Base-by-base conservation (phyloP, 176 grass and related monocot genomes). In the Cenchrus fungigraminus region DNA sequence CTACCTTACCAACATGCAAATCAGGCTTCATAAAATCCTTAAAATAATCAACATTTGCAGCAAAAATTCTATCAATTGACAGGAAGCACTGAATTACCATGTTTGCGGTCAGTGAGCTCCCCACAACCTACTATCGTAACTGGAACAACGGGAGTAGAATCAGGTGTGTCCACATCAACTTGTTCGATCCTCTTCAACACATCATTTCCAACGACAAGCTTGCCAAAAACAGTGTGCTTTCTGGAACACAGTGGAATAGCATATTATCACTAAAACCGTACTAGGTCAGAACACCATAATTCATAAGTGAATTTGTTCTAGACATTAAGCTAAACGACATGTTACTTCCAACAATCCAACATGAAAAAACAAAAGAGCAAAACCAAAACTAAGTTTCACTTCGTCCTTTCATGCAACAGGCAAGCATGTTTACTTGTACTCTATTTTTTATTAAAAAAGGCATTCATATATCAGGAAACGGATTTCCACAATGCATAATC, bases 181-280 rank as follows among this genome's bases (percentile, higher is more conserved):
- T 77, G 85, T 85, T 99, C 97, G 71, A 99, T 96, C 59, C 86
- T 99, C 79, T 85, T 99, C 68, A 99, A 43, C 58, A 93, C 87
- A 61, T 96, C 86, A 72, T 88, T 86, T 86, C 97, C 97, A 66
- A 87, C 74, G 88, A 94, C 88, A 73, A 99, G 90, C 88, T 92
- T 99, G 73, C 97, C 97, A 92, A 99, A 99, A 88, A 99, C 92
- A 71, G 90, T 95, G 88, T 88, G 90, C 45, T 96, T 96, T 84
- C 97, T 99, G 90, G 64, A 77, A 84, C 12, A 77, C 66, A 60
- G 43, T 71, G 82, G 78, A 77, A 75, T 25, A 79, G 14, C 49
- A 79, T 49, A 69, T 62, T 25, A 87, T 46, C 49, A 87, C 29
- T 51, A 74, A 61, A 86, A 22, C 29, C 31, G 76, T 85, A 80